Base-by-base conservation (phyloP, 495 filamentous ascomycete genomes). In the Annulohypoxylon maeteangense region DNA sequence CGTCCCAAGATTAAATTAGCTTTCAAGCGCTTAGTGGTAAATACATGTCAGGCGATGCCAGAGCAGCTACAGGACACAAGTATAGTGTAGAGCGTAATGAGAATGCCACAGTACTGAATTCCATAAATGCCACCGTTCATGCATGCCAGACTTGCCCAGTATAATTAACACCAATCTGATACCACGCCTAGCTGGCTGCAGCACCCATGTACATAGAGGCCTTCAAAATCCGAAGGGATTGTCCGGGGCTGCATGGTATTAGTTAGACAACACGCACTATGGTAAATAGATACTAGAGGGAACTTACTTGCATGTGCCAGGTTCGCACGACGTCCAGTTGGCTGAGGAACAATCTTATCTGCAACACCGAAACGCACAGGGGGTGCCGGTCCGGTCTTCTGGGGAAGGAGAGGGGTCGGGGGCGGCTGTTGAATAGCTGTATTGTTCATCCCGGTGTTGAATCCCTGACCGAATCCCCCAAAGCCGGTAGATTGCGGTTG, bases 371-470 rank as follows among this genome's bases (percentile, higher is more conserved):
- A 99, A 67, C 93, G 85, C 18, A 99, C 88, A 16, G 93, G 89
- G 31, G 95, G 95, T 32, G 95, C 82, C n/a, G 95, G 96, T 0
- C 95, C 95, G 2, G 95, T 99, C 84, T 94, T 91, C 79, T 99
- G 95, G 32, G 95, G 90, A 51, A 89, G 79, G 62, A 99, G 81
- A 81, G 89, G 73, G 50, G 75, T 67, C 1, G 59, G 12, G 5
- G 82, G 83, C 58, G 84, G 83, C 64, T 88, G 82, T 75, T 79
- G 82, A 16, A 82, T 79, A n/a, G 84, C 79, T 0, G 82, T 75
- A 1, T 82, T 85, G 45, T 83, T 79, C 16, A 82, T 75, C 12
- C 79, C 77, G 44, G 75, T 67, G 34, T 72, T 79, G 61, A 81
- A 82, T 11, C 72, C 74, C 29, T 70, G 81, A 16, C 83, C 80